Conservation (phyloP, 2,329 filamentous ascomycete genomes). For the Ophiobolus disseminans region DNA sequence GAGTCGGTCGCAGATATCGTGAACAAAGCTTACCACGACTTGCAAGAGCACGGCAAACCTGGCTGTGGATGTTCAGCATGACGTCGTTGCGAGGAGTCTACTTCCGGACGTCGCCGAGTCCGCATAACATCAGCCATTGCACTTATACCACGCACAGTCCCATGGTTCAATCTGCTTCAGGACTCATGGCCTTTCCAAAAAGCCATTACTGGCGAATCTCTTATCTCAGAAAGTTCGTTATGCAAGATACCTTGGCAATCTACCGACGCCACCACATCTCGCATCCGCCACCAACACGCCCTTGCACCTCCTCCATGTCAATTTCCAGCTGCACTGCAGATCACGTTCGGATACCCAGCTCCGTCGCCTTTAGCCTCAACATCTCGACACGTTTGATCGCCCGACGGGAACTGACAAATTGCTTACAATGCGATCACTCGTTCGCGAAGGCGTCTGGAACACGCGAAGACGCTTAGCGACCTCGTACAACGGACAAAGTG, state of each 20-base stretch:
- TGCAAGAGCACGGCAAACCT: conserved; percentile 31
- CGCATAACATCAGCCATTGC: too few species aligned
- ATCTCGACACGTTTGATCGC: not conserved
- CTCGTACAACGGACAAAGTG: not conserved
- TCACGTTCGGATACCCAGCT: conserved; percentile 6
- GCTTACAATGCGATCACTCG: not conserved
- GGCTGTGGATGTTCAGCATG: conserved; percentile 45
- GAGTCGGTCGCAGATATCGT: conserved; percentile 30
- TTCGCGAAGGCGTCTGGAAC: not conserved
- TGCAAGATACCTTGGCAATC: not conserved
- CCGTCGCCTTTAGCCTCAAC: conserved; percentile 7
- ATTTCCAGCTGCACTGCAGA: conserved; percentile 5
- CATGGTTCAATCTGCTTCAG: not conserved
- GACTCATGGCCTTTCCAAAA: not conserved
- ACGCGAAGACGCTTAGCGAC: not conserved
- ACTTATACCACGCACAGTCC: conserved; percentile 3
- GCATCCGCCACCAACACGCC: not conserved
- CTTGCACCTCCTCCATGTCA: conserved; percentile 1
- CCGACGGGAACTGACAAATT: not conserved
- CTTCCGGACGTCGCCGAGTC: too few species aligned
- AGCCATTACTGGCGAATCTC: not conserved
- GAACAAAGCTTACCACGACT: conserved; percentile 23
- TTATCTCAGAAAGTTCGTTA: not conserved
- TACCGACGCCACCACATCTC: too few species aligned
- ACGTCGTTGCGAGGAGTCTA: too few species aligned